A percentile compares a stretch with the other conserved stretches of the same genome.
phyloP scores from a whole-genome alignment of 1,139 yeast species.

The Lodderomyces beijingensis region DNA sequence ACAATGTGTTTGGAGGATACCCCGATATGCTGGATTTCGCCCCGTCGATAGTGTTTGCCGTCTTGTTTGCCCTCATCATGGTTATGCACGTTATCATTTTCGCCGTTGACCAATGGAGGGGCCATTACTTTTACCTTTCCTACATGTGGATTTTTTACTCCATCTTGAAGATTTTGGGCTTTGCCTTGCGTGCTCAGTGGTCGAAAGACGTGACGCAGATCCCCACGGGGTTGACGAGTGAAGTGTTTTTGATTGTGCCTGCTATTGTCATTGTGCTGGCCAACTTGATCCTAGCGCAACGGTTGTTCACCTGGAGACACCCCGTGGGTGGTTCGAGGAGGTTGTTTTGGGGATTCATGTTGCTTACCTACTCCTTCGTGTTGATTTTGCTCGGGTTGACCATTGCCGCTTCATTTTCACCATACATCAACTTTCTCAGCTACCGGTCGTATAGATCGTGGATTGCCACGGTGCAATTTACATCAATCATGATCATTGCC shows the following conservation, averaged over 20 bases:
- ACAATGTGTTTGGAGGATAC: slow-evolving; percentile 34
- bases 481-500: slow-evolving; percentile 28
- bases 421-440: slow-evolving; percentile 30
- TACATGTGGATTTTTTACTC: slow-evolving; percentile 31
- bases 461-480: slow-evolving; percentile 28
- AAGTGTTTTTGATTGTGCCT: slow-evolving; percentile 33
- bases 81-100: slow-evolving; percentile 26
- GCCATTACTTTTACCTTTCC: slow-evolving; percentile 34
- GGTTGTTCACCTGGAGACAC: slow-evolving; percentile 46
- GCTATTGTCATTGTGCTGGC: slow-evolving; percentile 31
- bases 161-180: slow-evolving; percentile 27
- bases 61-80: slow-evolving; percentile 22
- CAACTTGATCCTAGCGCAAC: slow-evolving; percentile 39
- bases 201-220: slow-evolving; percentile 21
- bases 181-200: slow-evolving; percentile 30
- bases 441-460: slow-evolving; percentile 18
- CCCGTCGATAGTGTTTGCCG: slow-evolving; percentile 30
- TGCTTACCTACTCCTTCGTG: slow-evolving; percentile 28
- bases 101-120: slow-evolving; percentile 26
- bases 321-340: slow-evolving; percentile 43
- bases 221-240: slow-evolving; percentile 28
- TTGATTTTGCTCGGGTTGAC: slow-evolving; percentile 29
- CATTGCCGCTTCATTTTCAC: slow-evolving; percentile 31
- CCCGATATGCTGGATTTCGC: slow-evolving; percentile 26
- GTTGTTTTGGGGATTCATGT: slow-evolving; percentile 35